Evolutionary conservation across 371 early-diverging fungal species (phyloP).

Genomic region (Mucor indicus): DNA sequence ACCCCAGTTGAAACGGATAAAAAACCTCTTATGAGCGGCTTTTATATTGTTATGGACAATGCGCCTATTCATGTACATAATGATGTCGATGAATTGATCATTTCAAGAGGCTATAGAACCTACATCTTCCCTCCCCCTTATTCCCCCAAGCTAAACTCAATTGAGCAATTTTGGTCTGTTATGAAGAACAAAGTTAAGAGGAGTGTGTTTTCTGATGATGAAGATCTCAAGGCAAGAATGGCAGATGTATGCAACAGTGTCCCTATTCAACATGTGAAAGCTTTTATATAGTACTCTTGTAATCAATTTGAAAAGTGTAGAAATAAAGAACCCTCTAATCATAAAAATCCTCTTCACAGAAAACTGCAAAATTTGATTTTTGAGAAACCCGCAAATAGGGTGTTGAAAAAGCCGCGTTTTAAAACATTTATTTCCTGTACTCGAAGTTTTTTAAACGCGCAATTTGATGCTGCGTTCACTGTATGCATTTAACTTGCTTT

Average conservation of each 20-base stretch:
- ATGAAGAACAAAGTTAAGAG: slow-evolving; percentile 7
- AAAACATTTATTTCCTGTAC: too few species aligned
- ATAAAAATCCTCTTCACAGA: too few species aligned
- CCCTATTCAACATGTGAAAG: background rate
- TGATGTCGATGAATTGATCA: background rate
- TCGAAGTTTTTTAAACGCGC: too few species aligned
- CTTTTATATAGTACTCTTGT: slow-evolving; percentile 3
- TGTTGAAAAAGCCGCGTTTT: too few species aligned
- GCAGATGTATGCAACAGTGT: slow-evolving; percentile 8
- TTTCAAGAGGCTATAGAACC: slow-evolving; percentile 1
- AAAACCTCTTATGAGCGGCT: background rate
- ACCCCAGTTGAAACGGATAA: background rate
- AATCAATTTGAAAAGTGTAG: slow-evolving; percentile 3
- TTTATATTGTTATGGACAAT: slow-evolving; percentile 1
- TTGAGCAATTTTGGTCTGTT: slow-evolving; percentile 7
- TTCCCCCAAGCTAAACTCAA: background rate
- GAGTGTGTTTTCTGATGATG: background rate
- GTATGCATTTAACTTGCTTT: too few species aligned
- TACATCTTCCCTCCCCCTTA: slow-evolving; percentile 2
- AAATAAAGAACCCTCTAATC: slow-evolving; percentile 5
- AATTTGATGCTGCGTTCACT: too few species aligned
- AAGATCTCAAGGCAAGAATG: background rate
- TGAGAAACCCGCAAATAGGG: too few species aligned
- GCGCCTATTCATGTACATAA: background rate
- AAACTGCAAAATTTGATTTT: too few species aligned